Conservation (phyloP, 768 basidiomycete species). For the Mycena rebaudengoi region DNA sequence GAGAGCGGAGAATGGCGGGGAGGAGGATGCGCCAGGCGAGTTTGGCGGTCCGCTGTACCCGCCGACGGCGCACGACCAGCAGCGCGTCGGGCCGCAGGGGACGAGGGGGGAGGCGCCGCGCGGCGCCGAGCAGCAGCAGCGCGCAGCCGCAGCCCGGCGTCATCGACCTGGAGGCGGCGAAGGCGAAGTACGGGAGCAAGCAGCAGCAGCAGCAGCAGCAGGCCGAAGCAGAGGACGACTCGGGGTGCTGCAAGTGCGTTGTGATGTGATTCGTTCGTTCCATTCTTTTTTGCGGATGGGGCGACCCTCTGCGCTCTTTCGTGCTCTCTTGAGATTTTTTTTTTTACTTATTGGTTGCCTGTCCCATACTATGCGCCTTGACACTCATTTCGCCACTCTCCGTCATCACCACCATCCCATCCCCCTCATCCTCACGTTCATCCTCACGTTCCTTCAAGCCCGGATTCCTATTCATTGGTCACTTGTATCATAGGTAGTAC, state of each 20-base stretch:
- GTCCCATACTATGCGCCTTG: background rate
- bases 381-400: background rate
- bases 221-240: conserved; percentile 57
- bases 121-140: conserved; percentile 67
- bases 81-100: conserved; percentile 26
- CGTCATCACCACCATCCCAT: background rate
- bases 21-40: conserved; percentile 24
- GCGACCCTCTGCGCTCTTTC: background rate
- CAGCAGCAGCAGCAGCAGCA: conserved; percentile 44
- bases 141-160: conserved; percentile 24
- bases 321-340: conserved; percentile 4
- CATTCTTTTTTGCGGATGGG: background rate
- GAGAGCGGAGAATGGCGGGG: conserved; percentile 19
- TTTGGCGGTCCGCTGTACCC: conserved; percentile 21
- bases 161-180: conserved; percentile 37
- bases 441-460: background rate
- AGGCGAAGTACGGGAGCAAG: conserved; percentile 38
- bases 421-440: too few species aligned
- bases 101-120: conserved; percentile 46
- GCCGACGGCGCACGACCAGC: conserved; percentile 33
- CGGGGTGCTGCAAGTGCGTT: conserved; percentile 83
- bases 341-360: conserved; percentile 5
- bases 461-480: conserved; percentile 7
- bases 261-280: conserved; percentile 69
- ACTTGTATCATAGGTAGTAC: conserved; percentile 20